phyloP scores from a whole-genome alignment of 345 rosid genomes.

The Eucalyptus guilfoylei region DNA sequence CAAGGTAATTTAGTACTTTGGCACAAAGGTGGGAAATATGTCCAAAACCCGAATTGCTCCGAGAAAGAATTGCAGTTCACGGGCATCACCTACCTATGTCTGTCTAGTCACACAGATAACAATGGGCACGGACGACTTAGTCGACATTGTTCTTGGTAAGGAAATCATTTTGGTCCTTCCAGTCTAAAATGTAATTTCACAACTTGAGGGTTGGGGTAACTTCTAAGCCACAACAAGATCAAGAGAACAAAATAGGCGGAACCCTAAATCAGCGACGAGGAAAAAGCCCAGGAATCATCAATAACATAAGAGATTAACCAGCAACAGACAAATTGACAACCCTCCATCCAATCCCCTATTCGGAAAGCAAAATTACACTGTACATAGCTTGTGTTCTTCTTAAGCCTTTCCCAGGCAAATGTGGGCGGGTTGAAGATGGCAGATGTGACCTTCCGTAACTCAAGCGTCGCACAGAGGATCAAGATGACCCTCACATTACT shows the following conservation, averaged over 20 bases:
- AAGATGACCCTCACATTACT: conserved; percentile 16
- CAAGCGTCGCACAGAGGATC: neutral
- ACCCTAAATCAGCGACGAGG: neutral
- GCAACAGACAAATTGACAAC: neutral
- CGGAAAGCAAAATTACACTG: conserved; percentile 1
- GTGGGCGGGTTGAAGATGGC: neutral
- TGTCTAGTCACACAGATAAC: neutral
- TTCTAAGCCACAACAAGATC: neutral
- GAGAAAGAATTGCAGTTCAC: neutral
- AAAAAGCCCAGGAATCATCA: neutral
- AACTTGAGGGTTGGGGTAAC: neutral
- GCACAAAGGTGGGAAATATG: neutral
- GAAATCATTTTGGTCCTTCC: neutral
- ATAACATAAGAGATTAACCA: neutral
- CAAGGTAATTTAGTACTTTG: neutral
- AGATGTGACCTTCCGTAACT: neutral
- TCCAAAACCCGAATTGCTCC: neutral
- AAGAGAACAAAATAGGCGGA: neutral
- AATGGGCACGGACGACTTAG: neutral
- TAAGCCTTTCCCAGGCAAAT: neutral
- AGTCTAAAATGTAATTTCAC: neutral
- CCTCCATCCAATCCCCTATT: neutral
- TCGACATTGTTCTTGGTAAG: neutral
- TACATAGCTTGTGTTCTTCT: neutral
- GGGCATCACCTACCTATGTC: neutral